Evolutionary conservation across 1,284 basidiomycete species (phyloP).

Genomic region (Porogramme epimiltina): DNA sequence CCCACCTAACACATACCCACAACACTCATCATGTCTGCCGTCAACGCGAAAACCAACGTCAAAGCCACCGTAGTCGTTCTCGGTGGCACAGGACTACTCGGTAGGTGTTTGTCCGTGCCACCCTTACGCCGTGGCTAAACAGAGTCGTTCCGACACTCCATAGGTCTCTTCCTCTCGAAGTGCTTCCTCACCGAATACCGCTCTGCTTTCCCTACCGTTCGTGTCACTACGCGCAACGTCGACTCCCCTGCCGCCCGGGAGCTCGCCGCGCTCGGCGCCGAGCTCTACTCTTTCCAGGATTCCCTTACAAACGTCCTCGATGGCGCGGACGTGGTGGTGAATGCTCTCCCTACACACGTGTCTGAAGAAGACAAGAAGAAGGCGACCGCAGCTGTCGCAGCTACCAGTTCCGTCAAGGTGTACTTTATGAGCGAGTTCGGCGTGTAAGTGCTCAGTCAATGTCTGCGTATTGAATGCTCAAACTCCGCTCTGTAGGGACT

Average conservation of each 20-base stretch:
- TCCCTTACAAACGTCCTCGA: slow-evolving; percentile 20
- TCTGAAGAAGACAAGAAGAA: slow-evolving; percentile 15
- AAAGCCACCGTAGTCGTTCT: no score
- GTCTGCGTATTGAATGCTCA: neutral
- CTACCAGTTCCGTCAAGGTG: slow-evolving; percentile 18
- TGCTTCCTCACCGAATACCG: slow-evolving; percentile 2
- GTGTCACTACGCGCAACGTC: neutral
- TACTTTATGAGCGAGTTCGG: slow-evolving; percentile 34
- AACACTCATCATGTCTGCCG: neutral
- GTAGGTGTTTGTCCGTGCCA: no score
- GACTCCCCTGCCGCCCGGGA: neutral
- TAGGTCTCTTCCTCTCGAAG: neutral
- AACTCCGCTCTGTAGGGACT: slow-evolving; percentile 20
- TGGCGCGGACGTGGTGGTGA: slow-evolving; percentile 28
- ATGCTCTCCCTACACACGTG: slow-evolving; percentile 8
- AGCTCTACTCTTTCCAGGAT: slow-evolving; percentile 6
- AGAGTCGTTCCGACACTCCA: no score
- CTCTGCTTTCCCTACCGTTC: neutral
- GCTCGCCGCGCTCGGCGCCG: neutral
- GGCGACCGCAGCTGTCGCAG: slow-evolving; percentile 19
- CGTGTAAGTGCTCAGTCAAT: slow-evolving; percentile 24
- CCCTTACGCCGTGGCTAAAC: no score
- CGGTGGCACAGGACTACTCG: no score
- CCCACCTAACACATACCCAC: no score
- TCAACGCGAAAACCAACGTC: no score